phyloP scores from a whole-genome alignment of 139 green algal genomes.

The Axilococcus clingmanii region DNA sequence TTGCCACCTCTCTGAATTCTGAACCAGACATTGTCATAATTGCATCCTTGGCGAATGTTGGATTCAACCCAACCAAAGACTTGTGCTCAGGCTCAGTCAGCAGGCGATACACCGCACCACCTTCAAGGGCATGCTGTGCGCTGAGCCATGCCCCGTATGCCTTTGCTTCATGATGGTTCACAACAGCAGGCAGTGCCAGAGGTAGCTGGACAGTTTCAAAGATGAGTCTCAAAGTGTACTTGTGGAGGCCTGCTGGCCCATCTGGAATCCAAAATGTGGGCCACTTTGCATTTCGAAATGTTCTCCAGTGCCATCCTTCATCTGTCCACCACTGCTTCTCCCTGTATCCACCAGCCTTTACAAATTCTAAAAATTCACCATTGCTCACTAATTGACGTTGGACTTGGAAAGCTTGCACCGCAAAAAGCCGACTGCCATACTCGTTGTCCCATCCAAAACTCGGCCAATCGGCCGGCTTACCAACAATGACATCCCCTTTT shows the following conservation, averaged over 20 bases:
- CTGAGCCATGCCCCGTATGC: slow-evolving; percentile 60
- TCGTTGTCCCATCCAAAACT: slow-evolving; percentile 75
- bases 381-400: slow-evolving; percentile 7
- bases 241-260: too few species aligned
- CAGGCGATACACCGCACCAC: neutral
- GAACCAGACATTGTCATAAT: slow-evolving; percentile 14
- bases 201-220: slow-evolving; percentile 59
- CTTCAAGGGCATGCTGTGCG: slow-evolving; percentile 1
- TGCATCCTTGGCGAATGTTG: slow-evolving; percentile 13
- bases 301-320: too few species aligned
- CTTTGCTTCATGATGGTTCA: slow-evolving; percentile 62
- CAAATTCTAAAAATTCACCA: too few species aligned
- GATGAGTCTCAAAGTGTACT: slow-evolving; percentile 57
- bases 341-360: too few species aligned
- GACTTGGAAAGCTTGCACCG: slow-evolving; percentile 31
- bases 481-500: slow-evolving; percentile 12
- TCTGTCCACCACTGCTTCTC: too few species aligned
- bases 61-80: too few species aligned
- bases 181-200: slow-evolving; percentile 54
- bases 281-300: too few species aligned
- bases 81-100: neutral
- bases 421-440: slow-evolving; percentile 42
- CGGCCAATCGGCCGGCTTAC: slow-evolving; percentile 62
- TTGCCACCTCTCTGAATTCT: slow-evolving; percentile 15
- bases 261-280: too few species aligned